phyloP scores from a whole-genome alignment of 805 yeast genomes.

The Saccharomycopsis sp. region DNA sequence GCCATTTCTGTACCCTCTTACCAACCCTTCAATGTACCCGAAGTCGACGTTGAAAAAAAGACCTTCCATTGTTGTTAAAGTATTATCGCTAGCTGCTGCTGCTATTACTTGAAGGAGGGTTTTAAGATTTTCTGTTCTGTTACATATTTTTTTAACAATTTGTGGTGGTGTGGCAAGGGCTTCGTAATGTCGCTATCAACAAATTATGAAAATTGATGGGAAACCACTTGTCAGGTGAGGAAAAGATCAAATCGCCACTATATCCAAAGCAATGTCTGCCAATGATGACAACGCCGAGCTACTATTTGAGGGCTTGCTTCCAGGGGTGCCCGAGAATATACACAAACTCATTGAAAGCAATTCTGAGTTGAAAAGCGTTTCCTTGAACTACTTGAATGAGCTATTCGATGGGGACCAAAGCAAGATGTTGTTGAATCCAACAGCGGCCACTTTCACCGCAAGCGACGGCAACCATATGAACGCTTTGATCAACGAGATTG shows the following conservation, averaged over 20 bases:
- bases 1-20: constrained; percentile 88
- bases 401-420: not conserved
- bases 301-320: not conserved
- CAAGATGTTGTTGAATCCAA: too few relatives aligned
- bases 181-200: too few relatives aligned
- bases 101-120: not conserved
- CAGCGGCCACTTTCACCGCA: too few relatives aligned
- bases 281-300: constrained; percentile 1
- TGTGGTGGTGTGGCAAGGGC: too few relatives aligned
- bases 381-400: not conserved
- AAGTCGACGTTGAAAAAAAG: constrained; percentile 79
- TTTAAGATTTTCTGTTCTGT: not conserved
- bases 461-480: too few relatives aligned
- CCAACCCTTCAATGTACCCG: constrained; percentile 91
- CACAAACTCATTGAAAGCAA: not conserved
- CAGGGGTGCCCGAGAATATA: not conserved
- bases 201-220: too few relatives aligned
- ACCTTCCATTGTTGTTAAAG: constrained; percentile 69
- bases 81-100: not conserved
- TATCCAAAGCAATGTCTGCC: too few relatives aligned
- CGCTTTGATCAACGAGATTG: constrained; percentile 63
- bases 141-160: not conserved
- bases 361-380: not conserved
- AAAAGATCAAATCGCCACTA: too few relatives aligned
- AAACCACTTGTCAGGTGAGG: too few relatives aligned